phyloP scores from a whole-genome alignment of 2,329 filamentous ascomycete species.

The Sporothrix humicola region DNA sequence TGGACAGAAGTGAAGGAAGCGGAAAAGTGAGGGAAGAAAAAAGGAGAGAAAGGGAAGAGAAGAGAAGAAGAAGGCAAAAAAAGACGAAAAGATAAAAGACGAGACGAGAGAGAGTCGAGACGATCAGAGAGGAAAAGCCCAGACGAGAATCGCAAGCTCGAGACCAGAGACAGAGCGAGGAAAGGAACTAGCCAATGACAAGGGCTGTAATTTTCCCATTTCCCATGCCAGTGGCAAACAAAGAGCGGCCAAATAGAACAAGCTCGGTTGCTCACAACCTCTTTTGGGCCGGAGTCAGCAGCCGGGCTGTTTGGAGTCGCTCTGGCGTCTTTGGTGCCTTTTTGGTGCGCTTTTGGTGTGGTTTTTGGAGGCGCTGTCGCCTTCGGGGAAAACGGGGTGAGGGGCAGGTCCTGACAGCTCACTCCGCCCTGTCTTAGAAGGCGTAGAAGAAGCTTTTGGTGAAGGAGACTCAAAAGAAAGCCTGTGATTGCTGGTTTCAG shows the following conservation, averaged over 20 bases:
- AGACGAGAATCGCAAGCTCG: no score
- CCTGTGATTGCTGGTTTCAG: background rate
- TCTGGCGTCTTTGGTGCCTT: background rate
- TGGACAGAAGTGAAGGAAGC: no score
- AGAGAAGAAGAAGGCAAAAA: constrained; percentile 1
- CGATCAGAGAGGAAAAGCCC: no score
- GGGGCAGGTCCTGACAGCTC: constrained; percentile 25
- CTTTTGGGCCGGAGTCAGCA: constrained; percentile 31
- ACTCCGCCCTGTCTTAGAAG: background rate
- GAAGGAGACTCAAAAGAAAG: background rate
- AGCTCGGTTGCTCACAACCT: constrained; percentile 11
- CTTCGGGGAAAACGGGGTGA: constrained; percentile 4
- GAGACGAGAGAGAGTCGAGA: no score
- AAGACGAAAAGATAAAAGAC: background rate
- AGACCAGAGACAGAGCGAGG: constrained; percentile 19
- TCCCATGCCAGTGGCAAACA: constrained; percentile 31
- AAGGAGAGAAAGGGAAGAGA: no score
- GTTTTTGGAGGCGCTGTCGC: constrained; percentile 6
- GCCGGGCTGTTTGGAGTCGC: background rate
- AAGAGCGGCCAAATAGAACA: constrained; percentile 25
- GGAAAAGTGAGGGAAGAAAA: no score
- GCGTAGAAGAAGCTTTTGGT: background rate
- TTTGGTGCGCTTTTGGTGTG: background rate
- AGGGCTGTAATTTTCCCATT: constrained; percentile 15
- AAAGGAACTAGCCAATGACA: constrained; percentile 28